Conservation (phyloP, 2,329 filamentous ascomycete species). For the Pestalotiopsis sp. region DNA sequence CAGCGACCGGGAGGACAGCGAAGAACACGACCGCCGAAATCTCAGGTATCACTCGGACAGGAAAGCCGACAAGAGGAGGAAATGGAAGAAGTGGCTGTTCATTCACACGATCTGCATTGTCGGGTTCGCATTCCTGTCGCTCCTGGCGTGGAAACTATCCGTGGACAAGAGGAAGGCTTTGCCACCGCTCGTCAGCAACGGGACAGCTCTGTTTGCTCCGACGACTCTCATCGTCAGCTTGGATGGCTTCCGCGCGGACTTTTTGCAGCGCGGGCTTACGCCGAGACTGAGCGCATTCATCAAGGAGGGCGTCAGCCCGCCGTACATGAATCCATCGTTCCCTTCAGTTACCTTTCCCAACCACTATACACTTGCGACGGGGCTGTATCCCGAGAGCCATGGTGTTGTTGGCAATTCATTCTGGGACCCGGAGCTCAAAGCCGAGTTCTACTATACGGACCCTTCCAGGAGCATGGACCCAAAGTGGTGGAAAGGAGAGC, state of each 20-base stretch:
- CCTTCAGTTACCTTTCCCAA: constrained; percentile 97
- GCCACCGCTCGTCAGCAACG: constrained; percentile 66
- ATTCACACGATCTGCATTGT: constrained; percentile 54
- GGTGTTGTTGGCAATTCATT: constrained; percentile 94
- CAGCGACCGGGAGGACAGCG: constrained; percentile 63
- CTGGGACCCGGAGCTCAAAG: constrained; percentile 77
- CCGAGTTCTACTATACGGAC: constrained; percentile 89
- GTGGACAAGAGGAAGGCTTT: constrained; percentile 41
- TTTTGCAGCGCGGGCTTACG: constrained; percentile 80
- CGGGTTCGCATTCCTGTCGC: constrained; percentile 57
- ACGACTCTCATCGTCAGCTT: constrained; percentile 94
- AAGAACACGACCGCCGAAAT: constrained; percentile 57
- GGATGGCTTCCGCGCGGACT: constrained; percentile 95
- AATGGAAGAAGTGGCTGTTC: constrained; percentile 57
- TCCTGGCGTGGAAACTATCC: constrained; percentile 63
- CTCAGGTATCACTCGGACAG: constrained; percentile 50
- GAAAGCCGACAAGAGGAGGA: constrained; percentile 51
- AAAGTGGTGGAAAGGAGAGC: constrained; percentile 95
- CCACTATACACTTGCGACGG: constrained; percentile 91
- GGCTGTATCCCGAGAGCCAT: constrained; percentile 89
- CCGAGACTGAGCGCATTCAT: constrained; percentile 80
- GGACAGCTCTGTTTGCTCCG: constrained; percentile 84
- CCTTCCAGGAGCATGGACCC: constrained; percentile 74
- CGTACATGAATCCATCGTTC: constrained; percentile 93
- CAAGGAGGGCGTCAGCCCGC: constrained; percentile 81